Base-by-base conservation (phyloP, 805 yeast species). In the Candida loeiensis region DNA sequence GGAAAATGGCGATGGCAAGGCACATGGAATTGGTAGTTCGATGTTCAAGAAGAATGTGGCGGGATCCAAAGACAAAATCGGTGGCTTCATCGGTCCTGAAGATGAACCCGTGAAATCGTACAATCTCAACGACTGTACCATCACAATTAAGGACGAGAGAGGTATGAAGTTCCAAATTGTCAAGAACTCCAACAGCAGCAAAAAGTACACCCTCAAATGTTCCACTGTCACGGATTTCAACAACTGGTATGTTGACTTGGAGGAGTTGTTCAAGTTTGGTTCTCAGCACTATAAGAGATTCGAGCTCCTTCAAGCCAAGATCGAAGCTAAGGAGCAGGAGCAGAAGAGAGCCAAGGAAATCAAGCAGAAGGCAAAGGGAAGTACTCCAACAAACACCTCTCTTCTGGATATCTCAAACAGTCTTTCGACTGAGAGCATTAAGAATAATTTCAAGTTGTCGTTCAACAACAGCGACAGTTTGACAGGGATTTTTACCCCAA, bases 161-260 rank as follows among this genome's bases (percentile, higher is more conserved):
- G 53, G 51, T 5, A 56, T 57, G 44, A 69, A 67, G 46, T 67
- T 69, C 40, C 54, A 61, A 17, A 48, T 69, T 39, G 45, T 53
- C 17, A 61, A 58, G 45, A 50, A 45, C 15, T 49, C 61, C 9
- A 58, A 59, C 41, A 41, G 49, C 14, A 44, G 54, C 14, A 62
- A 61, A 21, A 66, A 63, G 49, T 49, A 52, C 35, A 63, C 69
- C 2, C 74, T 74, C 55, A 64, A 71, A 61, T 61, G 82, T 57
- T 52, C 70, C 45, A 66, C 63, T 19, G 57, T 49, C 12, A 64
- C 59, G 25, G 76, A 76, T 37, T 73, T 73, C 37, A 54, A 53
- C 18, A 69, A 67, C 47, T 82, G 87, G 87, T 59, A 65, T 25
- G 70, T 66, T 20, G 83, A 80, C 53, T 57, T 82, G 33, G 60